Evolutionary conservation across 1,284 basidiomycete species (phyloP), one percentile per base, ranked within the genome.

Genomic region (Tylopilus microsporus): DNA sequence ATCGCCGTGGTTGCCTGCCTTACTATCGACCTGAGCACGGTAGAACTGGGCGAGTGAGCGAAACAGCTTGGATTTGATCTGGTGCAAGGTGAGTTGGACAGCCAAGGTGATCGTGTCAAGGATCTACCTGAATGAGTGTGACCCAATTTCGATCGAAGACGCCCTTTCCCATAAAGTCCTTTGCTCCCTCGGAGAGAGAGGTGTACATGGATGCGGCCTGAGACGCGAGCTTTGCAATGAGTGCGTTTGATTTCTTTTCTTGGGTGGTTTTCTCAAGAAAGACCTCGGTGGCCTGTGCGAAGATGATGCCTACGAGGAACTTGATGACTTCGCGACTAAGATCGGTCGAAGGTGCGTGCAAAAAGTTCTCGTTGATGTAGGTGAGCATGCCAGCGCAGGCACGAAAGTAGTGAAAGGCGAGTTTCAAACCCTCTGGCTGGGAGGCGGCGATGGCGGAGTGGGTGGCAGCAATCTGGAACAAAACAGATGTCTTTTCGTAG

Each of bases 311-410:
- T 16, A 94, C 87, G 37, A 98, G 79, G 63, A 96, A 91, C 73
- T 96, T 95, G 78, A 99, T 84, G 53, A 99, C 92, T 59, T 98
- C 95, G 34, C 93, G 83, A 70, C 89, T 91, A 56, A 99, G 83
- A 75, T 99, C 97, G 2, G 93, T 97, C n/a, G 92, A 95, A 0
- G 97, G 97, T 0, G 97, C 97, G 70, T 99, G 97, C 0, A 99
- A 77, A 74, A 99, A 99, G 81, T 99, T 99, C 74, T 99, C 96
- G 77, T 98, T 98, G 80, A 99, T 96, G 72, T 99, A 99, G 12
- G 89, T 93, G 68, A 98, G 84, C 93, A 99, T 97, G 25, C 97
- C 97, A 0, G 96, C 93, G 41, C 92, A 88, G n/a, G 92, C 89
- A 19, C 91, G 82, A 66, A 94, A 90, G 73, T 94, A 94, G 74